Conservation (phyloP, 176 grass and related monocot genomes). For the Calamus simplicifolius region DNA sequence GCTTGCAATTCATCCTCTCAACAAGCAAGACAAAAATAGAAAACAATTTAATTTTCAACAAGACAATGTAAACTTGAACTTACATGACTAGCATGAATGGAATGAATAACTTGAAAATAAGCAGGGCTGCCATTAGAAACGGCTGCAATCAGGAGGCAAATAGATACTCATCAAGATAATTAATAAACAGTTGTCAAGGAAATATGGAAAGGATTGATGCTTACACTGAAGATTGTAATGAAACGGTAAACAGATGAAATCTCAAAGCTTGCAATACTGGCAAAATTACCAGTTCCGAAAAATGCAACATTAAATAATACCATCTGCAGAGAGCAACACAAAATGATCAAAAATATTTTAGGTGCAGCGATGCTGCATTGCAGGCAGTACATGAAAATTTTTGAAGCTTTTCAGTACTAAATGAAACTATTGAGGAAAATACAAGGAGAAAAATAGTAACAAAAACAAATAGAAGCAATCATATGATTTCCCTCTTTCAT, state of each 20-base stretch:
- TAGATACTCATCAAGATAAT: background rate
- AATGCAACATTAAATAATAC: conserved; percentile 95
- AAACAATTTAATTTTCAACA: too few relatives aligned
- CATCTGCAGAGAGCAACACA: conserved; percentile 44
- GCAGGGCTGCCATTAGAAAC: conserved; percentile 93
- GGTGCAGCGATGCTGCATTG: background rate
- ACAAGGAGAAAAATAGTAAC: too few relatives aligned
- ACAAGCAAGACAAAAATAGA: too few relatives aligned
- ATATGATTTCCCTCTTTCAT: too few relatives aligned
- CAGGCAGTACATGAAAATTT: background rate
- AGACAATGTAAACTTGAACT: conserved; percentile 21
- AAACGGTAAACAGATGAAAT: conserved; percentile 97
- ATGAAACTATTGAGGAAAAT: too few relatives aligned
- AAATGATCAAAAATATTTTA: conserved; percentile 7
- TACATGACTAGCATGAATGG: conserved; percentile 98
- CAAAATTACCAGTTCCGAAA: conserved; percentile 98
- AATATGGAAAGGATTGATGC: conserved; percentile 22
- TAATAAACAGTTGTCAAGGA: conserved; percentile 4
- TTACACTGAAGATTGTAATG: conserved; percentile 97
- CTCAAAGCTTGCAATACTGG: conserved; percentile 98
- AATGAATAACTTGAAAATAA: conserved; percentile 97
- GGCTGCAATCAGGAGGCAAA: conserved; percentile 49
- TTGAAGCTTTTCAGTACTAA: too few relatives aligned
- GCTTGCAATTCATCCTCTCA: too few relatives aligned
- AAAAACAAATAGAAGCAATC: too few relatives aligned